phyloP scores from a whole-genome alignment of 805 yeast genomes.

The Candida silvatica region DNA sequence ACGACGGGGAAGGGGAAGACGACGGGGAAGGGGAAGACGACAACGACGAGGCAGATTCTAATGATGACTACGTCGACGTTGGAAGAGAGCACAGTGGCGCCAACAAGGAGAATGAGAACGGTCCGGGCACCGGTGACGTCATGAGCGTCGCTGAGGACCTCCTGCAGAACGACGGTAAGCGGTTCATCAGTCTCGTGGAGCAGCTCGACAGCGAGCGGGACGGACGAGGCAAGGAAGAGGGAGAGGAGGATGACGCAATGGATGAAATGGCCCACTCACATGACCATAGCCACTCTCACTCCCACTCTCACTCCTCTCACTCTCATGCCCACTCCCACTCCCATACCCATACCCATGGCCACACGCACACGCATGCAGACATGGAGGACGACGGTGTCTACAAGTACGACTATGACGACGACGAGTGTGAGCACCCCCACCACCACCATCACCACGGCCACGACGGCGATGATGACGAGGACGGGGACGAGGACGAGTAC shows the following conservation, averaged over 20 bases:
- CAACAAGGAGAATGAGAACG: not conserved
- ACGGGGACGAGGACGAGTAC: conserved; percentile 6
- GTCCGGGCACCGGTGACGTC: conserved; percentile 5
- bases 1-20: conserved; percentile 3
- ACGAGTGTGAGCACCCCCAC: conserved; percentile 2
- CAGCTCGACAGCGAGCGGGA: conserved; percentile 44
- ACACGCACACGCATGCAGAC: not conserved
- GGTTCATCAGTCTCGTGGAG: conserved; percentile 75
- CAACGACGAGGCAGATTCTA: conserved; percentile 1
- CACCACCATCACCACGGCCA: conserved; percentile 10
- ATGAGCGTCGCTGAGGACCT: conserved; percentile 68
- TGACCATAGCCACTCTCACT: too few species aligned
- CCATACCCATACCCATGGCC: not conserved
- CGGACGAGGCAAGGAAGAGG: not conserved
- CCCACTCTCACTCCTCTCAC: too few species aligned
- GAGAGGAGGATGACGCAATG: conserved; percentile 1
- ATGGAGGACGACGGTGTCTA: not conserved
- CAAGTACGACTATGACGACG: conserved; percentile 21
- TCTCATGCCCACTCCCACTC: conserved; percentile 14
- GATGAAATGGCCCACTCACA: not conserved
- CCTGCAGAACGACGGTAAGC: conserved; percentile 67
- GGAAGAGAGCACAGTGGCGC: too few species aligned
- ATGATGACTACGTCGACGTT: too few species aligned
- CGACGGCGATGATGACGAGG: conserved; percentile 17
- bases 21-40: conserved; percentile 1